A percentile compares a stretch with the other conserved stretches of the same genome.
Evolutionary conservation across 1,139 yeast genomes (phyloP).

Genomic region (Debaryomycetaceae sp.): DNA sequence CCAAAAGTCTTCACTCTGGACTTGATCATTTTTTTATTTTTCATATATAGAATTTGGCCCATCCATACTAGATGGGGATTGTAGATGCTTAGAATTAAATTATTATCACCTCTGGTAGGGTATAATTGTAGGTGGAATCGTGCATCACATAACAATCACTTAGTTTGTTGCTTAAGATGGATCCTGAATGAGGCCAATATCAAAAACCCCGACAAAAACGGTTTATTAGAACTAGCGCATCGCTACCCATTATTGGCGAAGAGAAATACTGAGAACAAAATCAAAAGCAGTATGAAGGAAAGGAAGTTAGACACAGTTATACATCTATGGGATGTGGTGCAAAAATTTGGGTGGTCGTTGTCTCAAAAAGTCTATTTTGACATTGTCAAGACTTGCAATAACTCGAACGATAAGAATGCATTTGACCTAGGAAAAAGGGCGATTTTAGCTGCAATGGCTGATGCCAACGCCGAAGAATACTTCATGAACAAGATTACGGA

Average conservation of each 20-base stretch:
- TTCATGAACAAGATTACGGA: constrained; percentile 8
- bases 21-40: too few relatives aligned
- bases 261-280: background rate
- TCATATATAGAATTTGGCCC: too few relatives aligned
- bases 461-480: constrained; percentile 9
- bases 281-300: background rate
- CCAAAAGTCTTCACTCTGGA: too few relatives aligned
- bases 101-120: background rate
- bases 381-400: constrained; percentile 6
- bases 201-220: background rate
- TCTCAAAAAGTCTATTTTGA: background rate
- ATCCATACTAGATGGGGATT: too few relatives aligned
- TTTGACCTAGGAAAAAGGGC: background rate
- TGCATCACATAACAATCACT: too few relatives aligned
- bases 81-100: background rate
- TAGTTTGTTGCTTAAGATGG: too few relatives aligned
- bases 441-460: constrained; percentile 11
- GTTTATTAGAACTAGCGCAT: background rate
- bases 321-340: background rate
- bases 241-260: background rate
- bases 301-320: background rate
- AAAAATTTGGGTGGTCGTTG: background rate
- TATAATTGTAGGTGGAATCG: background rate
- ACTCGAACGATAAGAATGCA: background rate
- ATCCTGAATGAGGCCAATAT: too few relatives aligned